Percentiles rank a stretch among this genome's conserved stretches.
Conservation (phyloP, 2,329 filamentous ascomycete genomes). For the Albophoma yamanashiensis region DNA sequence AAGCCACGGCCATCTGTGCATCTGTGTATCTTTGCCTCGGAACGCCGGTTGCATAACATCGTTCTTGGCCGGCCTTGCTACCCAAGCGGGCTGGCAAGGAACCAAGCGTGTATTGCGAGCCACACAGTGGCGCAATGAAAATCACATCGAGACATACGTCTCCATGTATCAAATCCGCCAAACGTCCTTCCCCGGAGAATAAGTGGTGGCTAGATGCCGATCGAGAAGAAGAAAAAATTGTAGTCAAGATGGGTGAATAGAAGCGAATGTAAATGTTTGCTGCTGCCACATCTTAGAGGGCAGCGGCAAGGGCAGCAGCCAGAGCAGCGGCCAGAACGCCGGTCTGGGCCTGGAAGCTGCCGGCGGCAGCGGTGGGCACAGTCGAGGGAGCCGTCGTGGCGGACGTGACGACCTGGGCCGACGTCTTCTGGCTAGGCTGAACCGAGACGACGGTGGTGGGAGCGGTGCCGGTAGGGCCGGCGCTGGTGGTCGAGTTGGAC, state of each 20-base stretch:
- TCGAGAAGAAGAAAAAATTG: background rate
- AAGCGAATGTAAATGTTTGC: background rate
- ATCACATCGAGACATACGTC: slow-evolving; percentile 2
- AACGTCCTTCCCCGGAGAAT: slow-evolving; percentile 16
- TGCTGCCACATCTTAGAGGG: slow-evolving; percentile 15
- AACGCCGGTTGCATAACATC: background rate
- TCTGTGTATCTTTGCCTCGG: background rate
- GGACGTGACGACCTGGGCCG: slow-evolving; percentile 5
- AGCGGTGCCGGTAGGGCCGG: slow-evolving; percentile 10
- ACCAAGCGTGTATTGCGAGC: background rate
- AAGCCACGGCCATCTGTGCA: background rate
- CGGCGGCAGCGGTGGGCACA: slow-evolving; percentile 20
- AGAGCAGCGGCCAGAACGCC: slow-evolving; percentile 28
- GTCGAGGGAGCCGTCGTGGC: slow-evolving; percentile 8
- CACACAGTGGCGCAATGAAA: background rate
- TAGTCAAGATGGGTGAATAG: background rate
- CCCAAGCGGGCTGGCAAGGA: background rate
- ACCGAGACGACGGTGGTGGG: slow-evolving; percentile 13
- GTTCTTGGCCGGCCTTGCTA: background rate
- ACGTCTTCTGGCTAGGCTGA: slow-evolving; percentile 11
- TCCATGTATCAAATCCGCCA: slow-evolving; percentile 10
- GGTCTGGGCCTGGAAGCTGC: slow-evolving; percentile 25
- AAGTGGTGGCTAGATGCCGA: background rate
- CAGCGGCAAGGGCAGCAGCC: slow-evolving; percentile 24
- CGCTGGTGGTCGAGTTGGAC: slow-evolving; percentile 21